These are phyloP conservation scores for Boletus edulis DNA, from an alignment of 768 basidiomycete genomes.

Conservation along the genomic window DNA sequence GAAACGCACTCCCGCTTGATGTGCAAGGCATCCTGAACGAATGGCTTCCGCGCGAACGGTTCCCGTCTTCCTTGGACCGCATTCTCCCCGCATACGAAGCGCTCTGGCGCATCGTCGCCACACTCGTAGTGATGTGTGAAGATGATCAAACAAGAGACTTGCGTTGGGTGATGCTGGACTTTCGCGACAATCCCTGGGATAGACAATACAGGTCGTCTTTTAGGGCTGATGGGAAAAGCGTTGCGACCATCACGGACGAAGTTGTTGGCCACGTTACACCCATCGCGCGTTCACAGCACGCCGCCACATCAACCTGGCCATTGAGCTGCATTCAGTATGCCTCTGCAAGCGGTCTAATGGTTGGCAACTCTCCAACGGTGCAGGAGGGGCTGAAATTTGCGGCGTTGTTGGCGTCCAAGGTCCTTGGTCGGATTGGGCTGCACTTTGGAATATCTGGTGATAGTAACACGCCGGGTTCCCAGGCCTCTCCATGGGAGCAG, in stretches of 20 bases:
- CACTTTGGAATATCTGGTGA: conserved; percentile 19
- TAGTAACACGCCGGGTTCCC: conserved; percentile 31
- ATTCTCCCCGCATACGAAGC: conserved; percentile 63
- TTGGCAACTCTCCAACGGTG: conserved; percentile 38
- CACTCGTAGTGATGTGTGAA: conserved; percentile 37
- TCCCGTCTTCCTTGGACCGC: conserved; percentile 40
- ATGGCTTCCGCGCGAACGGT: conserved; percentile 36
- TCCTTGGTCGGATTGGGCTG: conserved; percentile 36
- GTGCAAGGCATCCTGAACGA: conserved; percentile 37
- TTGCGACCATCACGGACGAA: conserved; percentile 18
- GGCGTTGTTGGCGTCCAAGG: conserved; percentile 43
- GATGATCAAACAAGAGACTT: conserved; percentile 18
- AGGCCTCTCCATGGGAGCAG: conserved; percentile 40
- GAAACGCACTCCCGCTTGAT: conserved; percentile 27
- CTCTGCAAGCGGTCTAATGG: neutral
- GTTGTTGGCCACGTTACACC: conserved; percentile 14
- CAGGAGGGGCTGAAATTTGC: conserved; percentile 53
- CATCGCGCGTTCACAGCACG: conserved; percentile 13
- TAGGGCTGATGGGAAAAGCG: conserved; percentile 14
- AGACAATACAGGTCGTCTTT: conserved; percentile 18
- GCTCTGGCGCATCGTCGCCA: conserved; percentile 58
- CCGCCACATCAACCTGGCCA: conserved; percentile 4
- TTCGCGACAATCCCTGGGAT: conserved; percentile 34
- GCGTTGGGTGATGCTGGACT: conserved; percentile 33
- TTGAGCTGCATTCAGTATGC: conserved; percentile 16